A percentile compares a stretch with the other conserved stretches of the same genome.
phyloP scores from a whole-genome alignment of 2,329 filamentous ascomycete species.

The Blastomyces gilchristii region DNA sequence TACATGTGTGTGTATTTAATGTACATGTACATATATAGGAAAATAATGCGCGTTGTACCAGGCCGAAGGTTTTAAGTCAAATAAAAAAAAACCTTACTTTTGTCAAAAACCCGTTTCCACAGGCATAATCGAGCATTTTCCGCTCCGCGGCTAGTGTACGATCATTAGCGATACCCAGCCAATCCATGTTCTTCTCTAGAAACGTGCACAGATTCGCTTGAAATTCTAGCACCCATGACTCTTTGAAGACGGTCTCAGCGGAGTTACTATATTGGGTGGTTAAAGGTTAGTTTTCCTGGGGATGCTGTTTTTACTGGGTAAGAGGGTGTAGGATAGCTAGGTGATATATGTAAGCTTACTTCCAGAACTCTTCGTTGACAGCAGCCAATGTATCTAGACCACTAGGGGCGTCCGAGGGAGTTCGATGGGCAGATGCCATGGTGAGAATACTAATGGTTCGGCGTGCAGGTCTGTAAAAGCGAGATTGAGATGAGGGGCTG shows the following conservation, averaged over 20 bases:
- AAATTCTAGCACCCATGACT: conserved; percentile 13
- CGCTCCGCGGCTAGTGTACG: neutral
- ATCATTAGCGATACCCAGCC: conserved; percentile 12
- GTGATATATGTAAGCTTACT: conserved; percentile 8
- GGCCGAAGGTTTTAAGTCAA: neutral
- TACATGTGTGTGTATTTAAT: no score
- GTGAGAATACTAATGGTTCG: neutral
- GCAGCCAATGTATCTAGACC: conserved; percentile 6
- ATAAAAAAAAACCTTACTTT: conserved; percentile 6
- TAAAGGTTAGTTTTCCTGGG: neutral
- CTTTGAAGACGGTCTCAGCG: conserved; percentile 10
- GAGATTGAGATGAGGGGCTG: neutral
- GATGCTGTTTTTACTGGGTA: neutral
- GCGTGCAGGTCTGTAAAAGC: neutral
- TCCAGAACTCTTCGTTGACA: conserved; percentile 14
- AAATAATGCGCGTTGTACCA: neutral
- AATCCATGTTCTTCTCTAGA: conserved; percentile 13
- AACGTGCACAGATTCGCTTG: conserved; percentile 8
- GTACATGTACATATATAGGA: neutral
- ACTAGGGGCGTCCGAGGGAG: neutral
- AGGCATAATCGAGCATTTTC: conserved; percentile 18
- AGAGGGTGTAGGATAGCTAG: neutral
- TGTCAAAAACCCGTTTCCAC: conserved; percentile 15
- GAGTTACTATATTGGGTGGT: neutral
- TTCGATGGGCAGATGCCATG: neutral